These are phyloP conservation scores for Calonectria hawksworthii DNA, from an alignment of 2,329 filamentous ascomycete genomes.

Conservation along the genomic window DNA sequence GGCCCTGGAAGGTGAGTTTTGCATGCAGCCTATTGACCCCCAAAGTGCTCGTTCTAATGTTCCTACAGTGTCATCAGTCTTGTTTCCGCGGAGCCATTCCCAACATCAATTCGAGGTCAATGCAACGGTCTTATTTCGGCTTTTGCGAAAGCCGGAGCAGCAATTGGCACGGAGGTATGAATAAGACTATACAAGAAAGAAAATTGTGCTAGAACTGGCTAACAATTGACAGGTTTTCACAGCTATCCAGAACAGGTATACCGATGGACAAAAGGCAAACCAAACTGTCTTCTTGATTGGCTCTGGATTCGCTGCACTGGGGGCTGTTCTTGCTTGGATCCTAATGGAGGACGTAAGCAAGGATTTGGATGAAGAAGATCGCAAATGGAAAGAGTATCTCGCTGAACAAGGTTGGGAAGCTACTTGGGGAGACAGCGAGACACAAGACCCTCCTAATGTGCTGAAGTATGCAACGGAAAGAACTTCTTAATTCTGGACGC, in stretches of 20 bases:
- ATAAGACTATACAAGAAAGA: background rate
- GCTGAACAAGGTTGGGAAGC: slow-evolving; percentile 45
- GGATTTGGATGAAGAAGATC: slow-evolving; percentile 45
- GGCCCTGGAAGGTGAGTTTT: slow-evolving; percentile 59
- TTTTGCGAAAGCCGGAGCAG: slow-evolving; percentile 63
- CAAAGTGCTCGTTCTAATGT: background rate
- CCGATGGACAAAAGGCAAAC: slow-evolving; percentile 57
- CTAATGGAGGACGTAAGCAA: slow-evolving; percentile 43
- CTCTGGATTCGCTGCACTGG: slow-evolving; percentile 61
- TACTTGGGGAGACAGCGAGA: slow-evolving; percentile 42
- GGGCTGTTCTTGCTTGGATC: slow-evolving; percentile 48
- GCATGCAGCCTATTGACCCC: background rate
- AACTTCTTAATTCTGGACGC: background rate
- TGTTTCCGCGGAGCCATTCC: slow-evolving; percentile 61
- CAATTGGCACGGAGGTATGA: slow-evolving; percentile 56
- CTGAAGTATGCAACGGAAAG: background rate
- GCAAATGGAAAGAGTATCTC: slow-evolving; percentile 46
- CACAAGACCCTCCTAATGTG: background rate
- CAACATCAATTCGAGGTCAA: slow-evolving; percentile 63
- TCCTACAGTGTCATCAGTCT: slow-evolving; percentile 52
- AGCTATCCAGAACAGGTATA: slow-evolving; percentile 61
- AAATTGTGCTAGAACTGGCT: background rate
- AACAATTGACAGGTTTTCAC: slow-evolving; percentile 58
- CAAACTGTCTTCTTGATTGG: slow-evolving; percentile 66
- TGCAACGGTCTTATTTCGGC: slow-evolving; percentile 63